Percentiles rank a stretch among this genome's conserved stretches.
phyloP scores from a whole-genome alignment of 139 green algal species.

The Parachlorella kessleri region DNA sequence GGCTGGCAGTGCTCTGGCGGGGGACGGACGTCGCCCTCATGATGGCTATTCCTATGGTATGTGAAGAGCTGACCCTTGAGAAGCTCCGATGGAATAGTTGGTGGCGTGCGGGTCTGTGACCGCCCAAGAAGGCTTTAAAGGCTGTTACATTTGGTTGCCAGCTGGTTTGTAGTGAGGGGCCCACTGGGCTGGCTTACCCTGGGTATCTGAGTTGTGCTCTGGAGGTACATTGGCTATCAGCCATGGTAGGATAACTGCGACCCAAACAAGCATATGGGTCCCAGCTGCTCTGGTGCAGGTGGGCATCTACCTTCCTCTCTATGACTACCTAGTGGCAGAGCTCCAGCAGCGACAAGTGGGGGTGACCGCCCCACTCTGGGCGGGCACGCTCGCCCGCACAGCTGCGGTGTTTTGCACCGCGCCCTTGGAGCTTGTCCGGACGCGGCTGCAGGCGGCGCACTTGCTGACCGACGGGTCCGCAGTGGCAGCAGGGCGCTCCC shows the following conservation, averaged over 20 bases:
- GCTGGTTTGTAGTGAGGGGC: too few species aligned
- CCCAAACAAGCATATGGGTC: too few species aligned
- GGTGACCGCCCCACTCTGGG: constrained; percentile 59
- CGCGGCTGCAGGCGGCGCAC: constrained; percentile 67
- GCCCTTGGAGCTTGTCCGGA: constrained; percentile 86
- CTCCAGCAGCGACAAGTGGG: constrained; percentile 27
- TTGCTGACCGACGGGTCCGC: neutral
- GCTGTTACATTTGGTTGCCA: too few species aligned
- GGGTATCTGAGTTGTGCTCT: too few species aligned
- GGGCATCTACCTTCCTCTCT: constrained; percentile 95
- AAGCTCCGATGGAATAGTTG: too few species aligned
- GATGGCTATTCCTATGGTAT: constrained; percentile 81
- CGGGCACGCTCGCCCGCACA: constrained; percentile 66
- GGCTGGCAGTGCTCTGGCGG: constrained; percentile 70
- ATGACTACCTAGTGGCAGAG: constrained; percentile 75
- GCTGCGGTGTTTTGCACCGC: constrained; percentile 75
- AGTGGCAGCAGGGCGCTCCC: neutral
- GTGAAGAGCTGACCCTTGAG: too few species aligned
- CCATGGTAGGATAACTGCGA: too few species aligned
- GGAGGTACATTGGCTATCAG: too few species aligned
- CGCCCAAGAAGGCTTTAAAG: too few species aligned
- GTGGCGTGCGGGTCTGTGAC: too few species aligned
- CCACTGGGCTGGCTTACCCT: too few species aligned
- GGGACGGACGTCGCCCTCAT: constrained; percentile 75
- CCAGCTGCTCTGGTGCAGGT: too few species aligned